Evolutionary conservation across 345 rosid species (phyloP).

Genomic region (Dimocarpus longan): DNA sequence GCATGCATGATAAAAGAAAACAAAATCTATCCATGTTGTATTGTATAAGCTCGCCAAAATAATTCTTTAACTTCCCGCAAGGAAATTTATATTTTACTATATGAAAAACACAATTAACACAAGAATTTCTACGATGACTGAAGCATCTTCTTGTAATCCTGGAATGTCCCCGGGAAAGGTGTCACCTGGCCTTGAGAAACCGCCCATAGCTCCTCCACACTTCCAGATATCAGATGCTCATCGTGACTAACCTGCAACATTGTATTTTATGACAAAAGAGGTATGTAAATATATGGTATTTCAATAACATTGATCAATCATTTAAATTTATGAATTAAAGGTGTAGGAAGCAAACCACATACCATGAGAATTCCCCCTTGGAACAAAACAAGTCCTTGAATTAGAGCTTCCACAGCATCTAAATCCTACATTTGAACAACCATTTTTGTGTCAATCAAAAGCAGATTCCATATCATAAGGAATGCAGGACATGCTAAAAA

Average conservation of each 20-base stretch:
- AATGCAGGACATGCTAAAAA: background rate
- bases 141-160: constrained; percentile 87
- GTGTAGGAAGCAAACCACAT: constrained; percentile 16
- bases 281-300: background rate
- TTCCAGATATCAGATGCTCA: constrained; percentile 95
- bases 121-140: constrained; percentile 47
- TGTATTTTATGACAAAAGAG: background rate
- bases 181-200: constrained; percentile 76
- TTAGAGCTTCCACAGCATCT: constrained; percentile 98
- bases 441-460: constrained; percentile 12
- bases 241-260: constrained; percentile 90
- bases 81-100: background rate
- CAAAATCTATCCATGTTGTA: background rate
- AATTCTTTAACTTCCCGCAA: background rate
- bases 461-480: background rate
- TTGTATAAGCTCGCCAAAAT: background rate
- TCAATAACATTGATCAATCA: background rate
- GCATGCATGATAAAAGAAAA: background rate
- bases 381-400: constrained; percentile 94
- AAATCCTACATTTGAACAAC: constrained; percentile 60
- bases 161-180: constrained; percentile 87
- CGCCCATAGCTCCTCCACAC: constrained; percentile 94
- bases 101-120: background rate
- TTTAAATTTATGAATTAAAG: background rate
- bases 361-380: constrained; percentile 99